phyloP scores from a whole-genome alignment of 2,329 filamentous ascomycete species.

The Berkeleyomyces rouxiae region DNA sequence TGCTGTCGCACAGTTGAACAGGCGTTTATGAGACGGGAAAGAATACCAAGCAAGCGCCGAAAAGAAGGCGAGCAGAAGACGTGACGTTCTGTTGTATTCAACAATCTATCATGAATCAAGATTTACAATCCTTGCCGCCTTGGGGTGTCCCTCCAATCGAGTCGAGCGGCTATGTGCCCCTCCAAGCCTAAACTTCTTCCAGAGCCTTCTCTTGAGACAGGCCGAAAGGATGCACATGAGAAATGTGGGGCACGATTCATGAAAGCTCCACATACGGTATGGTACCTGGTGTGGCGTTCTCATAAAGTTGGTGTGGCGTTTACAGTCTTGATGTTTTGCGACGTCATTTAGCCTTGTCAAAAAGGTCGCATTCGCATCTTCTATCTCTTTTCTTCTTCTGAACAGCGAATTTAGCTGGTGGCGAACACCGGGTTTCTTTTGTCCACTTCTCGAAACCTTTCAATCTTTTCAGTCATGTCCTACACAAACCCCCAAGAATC shows the following conservation, averaged over 20 bases:
- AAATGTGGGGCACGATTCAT: not conserved
- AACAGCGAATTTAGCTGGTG: not conserved
- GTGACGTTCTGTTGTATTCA: not conserved
- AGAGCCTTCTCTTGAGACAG: not conserved
- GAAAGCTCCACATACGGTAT: not conserved
- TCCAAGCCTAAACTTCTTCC: not conserved
- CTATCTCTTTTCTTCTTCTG: not conserved
- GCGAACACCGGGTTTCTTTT: no score
- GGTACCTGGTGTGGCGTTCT: not conserved
- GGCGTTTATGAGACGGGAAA: not conserved
- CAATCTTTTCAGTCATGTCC: not conserved
- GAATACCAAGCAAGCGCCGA: not conserved
- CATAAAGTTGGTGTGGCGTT: not conserved
- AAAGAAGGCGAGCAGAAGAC: not conserved
- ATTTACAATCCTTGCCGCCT: not conserved
- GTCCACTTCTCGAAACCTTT: no score
- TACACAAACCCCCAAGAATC: slow-evolving; percentile 20
- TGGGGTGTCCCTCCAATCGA: not conserved
- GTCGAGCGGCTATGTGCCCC: not conserved
- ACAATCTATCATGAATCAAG: not conserved
- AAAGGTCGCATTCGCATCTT: not conserved
- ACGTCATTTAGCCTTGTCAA: not conserved
- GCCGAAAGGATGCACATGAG: not conserved
- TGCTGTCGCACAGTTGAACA: not conserved
- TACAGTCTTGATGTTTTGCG: not conserved